A percentile compares a stretch with the other conserved stretches of the same genome.
These are phyloP conservation scores for Diospyros kaki DNA, from an alignment of 148 eudicot species.

Conservation along the genomic window DNA sequence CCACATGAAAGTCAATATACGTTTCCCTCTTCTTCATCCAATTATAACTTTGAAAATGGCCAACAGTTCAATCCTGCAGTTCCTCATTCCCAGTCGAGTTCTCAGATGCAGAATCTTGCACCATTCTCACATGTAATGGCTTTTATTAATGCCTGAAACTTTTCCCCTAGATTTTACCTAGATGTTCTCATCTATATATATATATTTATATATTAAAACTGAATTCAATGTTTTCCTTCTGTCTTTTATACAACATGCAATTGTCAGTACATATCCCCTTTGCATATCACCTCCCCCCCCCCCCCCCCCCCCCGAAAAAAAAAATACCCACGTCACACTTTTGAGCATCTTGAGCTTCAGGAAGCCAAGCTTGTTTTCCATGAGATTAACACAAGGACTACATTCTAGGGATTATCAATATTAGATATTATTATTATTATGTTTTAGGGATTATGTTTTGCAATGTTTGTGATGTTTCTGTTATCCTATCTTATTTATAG, in stretches of 20 bases:
- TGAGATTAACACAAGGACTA: background rate
- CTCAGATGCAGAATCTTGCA: constrained; percentile 73
- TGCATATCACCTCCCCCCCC: background rate
- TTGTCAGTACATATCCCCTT: background rate
- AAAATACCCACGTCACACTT: background rate
- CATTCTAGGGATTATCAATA: background rate
- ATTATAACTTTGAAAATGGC: constrained; percentile 63
- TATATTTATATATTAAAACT: too few relatives aligned
- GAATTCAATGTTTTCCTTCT: background rate
- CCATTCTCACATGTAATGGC: constrained; percentile 58
- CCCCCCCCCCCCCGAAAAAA: background rate
- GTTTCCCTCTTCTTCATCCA: constrained; percentile 61
- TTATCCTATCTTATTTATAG: background rate
- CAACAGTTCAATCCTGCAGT: constrained; percentile 58
- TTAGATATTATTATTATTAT: background rate
- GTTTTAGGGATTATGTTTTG: background rate
- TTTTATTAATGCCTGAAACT: background rate
- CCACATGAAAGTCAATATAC: constrained; percentile 60
- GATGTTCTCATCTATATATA: background rate
- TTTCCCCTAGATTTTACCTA: background rate
- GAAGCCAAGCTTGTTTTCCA: background rate
- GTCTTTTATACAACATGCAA: background rate
- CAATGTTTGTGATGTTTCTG: background rate
- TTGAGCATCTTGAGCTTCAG: background rate
- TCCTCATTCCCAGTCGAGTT: constrained; percentile 48